Conservation (phyloP, 2,329 filamentous ascomycete species). For the Reticulascus tulasneorum region DNA sequence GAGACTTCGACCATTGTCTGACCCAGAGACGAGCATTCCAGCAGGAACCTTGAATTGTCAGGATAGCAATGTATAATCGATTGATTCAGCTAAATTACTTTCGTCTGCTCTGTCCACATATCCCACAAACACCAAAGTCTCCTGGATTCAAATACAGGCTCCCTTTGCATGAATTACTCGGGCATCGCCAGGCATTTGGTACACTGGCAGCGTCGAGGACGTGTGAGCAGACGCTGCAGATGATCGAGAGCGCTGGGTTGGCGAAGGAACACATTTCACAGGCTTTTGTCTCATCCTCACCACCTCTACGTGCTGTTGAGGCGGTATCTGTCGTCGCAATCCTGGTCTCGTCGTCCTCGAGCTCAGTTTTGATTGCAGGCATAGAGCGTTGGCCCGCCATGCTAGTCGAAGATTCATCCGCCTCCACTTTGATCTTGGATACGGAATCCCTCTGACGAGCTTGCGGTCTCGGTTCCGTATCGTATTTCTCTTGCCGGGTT, state of each 20-base stretch:
- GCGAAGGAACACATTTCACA: conserved; percentile 67
- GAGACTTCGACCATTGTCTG: no score
- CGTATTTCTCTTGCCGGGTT: no score
- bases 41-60: no score
- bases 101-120: conserved; percentile 53
- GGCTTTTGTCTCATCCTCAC: no score
- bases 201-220: conserved; percentile 56
- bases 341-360: neutral
- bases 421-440: conserved; percentile 8
- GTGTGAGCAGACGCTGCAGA: conserved; percentile 67
- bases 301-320: neutral
- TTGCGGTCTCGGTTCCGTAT: no score
- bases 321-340: conserved; percentile 2
- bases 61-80: no score
- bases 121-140: conserved; percentile 66
- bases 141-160: conserved; percentile 63
- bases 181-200: conserved; percentile 61
- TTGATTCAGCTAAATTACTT: conserved; percentile 6
- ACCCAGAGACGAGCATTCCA: no score
- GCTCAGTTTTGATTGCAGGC: conserved; percentile 5
- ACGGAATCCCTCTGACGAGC: neutral
- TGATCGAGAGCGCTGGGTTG: conserved; percentile 52
- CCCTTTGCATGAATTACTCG: conserved; percentile 48
- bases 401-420: neutral
- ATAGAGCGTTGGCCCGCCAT: no score